Evolutionary conservation across 2,329 filamentous ascomycete species (phyloP), one percentile per base, ranked within the genome.

Genomic region (Penicillium concentricum): DNA sequence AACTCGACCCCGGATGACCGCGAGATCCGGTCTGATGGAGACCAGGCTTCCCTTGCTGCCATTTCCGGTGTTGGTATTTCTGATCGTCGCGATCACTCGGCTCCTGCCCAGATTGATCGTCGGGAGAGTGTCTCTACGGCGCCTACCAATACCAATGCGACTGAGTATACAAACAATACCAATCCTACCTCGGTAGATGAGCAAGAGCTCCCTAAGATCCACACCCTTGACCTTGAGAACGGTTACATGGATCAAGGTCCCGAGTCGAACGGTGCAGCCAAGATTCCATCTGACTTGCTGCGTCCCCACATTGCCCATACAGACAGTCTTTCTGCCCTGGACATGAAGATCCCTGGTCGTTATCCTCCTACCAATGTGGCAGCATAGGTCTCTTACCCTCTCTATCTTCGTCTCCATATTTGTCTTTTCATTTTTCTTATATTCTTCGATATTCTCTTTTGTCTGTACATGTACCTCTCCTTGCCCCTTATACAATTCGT

Each of bases 321-420:
- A 56, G 65, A 67, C 52, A 75, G 72, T 22, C 60, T 66, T 4
- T 61, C 66, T 16, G 67, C 70, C 3, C 61, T 74, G 42, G 72
- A 73, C 46, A 60, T 74, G 57, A 66, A 68, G 34, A 74, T 75
- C 39, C 73, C 73, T 2, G 73, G 73, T 8, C 70, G 69, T 44
- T 75, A 66, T 53, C 73, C 73, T 15, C 70, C 62, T 20, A 65
- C 67, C 45, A 66, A 72, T 53, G 61, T 72, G 43, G 60, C 68
- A 10, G 69, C 66, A 24, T 72, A 61, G 22, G 50, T 18, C 13
- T n/a, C 32, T 34, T 15, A n/a, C 20, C 16, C 24, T 45, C 24
- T 26, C 39, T 51, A 20, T 43, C 32, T 42, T 34, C 30, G 35
- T n/a, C 26, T 39, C 18, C n/a, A 44, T 24, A 65, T 47, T 46